Base-by-base conservation (phyloP, 495 filamentous ascomycete species). In the Tuber indicum region DNA sequence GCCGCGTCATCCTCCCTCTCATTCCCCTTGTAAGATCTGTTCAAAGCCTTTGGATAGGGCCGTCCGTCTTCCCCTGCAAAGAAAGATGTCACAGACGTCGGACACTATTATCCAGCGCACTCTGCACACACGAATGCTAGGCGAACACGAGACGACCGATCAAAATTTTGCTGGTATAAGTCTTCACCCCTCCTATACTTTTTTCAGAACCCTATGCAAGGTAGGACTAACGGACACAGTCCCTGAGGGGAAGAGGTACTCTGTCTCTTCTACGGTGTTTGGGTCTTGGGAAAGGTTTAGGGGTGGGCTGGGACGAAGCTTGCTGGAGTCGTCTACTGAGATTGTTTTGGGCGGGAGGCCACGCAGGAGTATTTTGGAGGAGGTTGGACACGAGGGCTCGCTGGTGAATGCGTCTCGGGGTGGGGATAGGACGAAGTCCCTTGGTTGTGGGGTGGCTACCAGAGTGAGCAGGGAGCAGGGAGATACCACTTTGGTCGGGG, bases 271-370 rank as follows among this genome's bases (percentile, higher is more conserved):
- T 32, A 32, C 58, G 58, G 26, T 17, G n/a, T 66, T 66, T 66
- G n/a, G n/a, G n/a, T 66, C 58, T 17, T 66, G 58, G 58, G 58
- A 66, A 17, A 66, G 58, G 58, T 66, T 66, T 32, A 66, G 32
- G 58, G 58, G 58, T 3, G 58, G 26, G 26, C 26, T 66, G 26
- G 17, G 58, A 12, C 10, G n/a, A n/a, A 12, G 26, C 26, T 32
- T 32, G 58, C n/a, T 10, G 5, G 58, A 66, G 58, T 66, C n/a
- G 58, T 17, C 58, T 66, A n/a, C 58, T 10, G 58, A 66, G 26
- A 2, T 17, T 32, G 26, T 32, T 32, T 66, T 66, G 58, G 58
- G 10, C 10, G 58, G 32, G 26, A 66, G 58, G 58, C 58, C 58
- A 32, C 5, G 10, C 12, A 66, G 58, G 12, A n/a, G 23, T n/a